These are phyloP conservation scores for Sungouiella thailandica DNA, from an alignment of 805 yeast species.

Conservation along the genomic window DNA sequence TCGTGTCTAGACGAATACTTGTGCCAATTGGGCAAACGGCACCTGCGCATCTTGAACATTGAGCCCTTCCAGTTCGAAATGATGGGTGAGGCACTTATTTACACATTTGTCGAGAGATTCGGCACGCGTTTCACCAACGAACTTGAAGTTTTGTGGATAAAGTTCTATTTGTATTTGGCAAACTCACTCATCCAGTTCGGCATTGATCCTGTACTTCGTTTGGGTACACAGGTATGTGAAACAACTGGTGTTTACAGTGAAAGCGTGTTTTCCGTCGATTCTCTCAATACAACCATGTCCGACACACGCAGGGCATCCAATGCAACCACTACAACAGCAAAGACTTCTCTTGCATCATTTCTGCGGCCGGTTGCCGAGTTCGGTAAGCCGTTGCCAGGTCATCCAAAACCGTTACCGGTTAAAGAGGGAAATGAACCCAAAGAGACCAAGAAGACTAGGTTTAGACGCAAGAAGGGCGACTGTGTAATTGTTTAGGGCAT, in stretches of 20 bases:
- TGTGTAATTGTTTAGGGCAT: too few species aligned
- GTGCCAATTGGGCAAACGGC: constrained; percentile 64
- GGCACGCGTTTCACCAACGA: constrained; percentile 50
- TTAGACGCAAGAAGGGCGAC: too few species aligned
- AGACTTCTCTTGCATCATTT: background rate
- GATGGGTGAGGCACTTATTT: constrained; percentile 69
- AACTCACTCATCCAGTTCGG: constrained; percentile 63
- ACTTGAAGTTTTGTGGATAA: constrained; percentile 66
- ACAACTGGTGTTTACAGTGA: background rate
- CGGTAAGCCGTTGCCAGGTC: too few species aligned
- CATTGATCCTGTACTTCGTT: constrained; percentile 40
- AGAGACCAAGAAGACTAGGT: too few species aligned
- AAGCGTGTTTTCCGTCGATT: background rate
- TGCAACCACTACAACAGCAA: background rate
- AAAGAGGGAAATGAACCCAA: too few species aligned
- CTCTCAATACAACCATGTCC: background rate
- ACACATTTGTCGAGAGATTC: constrained; percentile 65
- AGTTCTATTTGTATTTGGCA: constrained; percentile 62
- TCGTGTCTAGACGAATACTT: constrained; percentile 54
- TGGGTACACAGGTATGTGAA: constrained; percentile 4
- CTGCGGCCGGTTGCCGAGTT: too few species aligned
- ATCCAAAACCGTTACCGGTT: too few species aligned
- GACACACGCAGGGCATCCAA: background rate
- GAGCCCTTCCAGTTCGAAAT: constrained; percentile 63
- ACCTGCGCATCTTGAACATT: constrained; percentile 68